phyloP scores from a whole-genome alignment of 805 yeast genomes.

The Barnettozyma sp. region DNA sequence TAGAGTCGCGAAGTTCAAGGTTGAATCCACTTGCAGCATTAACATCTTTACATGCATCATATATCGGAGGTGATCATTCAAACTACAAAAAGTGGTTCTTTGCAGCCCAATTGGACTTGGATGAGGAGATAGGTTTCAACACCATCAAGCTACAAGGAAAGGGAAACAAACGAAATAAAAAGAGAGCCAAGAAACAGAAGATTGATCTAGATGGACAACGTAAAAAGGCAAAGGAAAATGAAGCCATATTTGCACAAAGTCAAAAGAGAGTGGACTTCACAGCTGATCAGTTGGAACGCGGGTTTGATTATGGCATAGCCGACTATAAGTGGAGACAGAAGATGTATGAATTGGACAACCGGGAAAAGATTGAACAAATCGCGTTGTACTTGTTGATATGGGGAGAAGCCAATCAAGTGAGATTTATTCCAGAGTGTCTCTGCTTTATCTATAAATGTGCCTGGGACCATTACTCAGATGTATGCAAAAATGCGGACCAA shows the following conservation, averaged over 20 bases:
- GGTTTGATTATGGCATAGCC: slow-evolving; percentile 53
- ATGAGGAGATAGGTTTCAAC: slow-evolving; percentile 56
- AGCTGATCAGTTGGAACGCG: slow-evolving; percentile 36
- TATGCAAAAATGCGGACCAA: slow-evolving; percentile 19
- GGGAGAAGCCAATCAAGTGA: slow-evolving; percentile 85
- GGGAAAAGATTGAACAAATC: slow-evolving; percentile 53
- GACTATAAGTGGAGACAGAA: slow-evolving; percentile 55
- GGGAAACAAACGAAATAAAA: slow-evolving; percentile 35
- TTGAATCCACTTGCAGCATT: slow-evolving; percentile 67
- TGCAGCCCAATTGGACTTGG: slow-evolving; percentile 74
- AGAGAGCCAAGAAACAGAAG: slow-evolving; percentile 36
- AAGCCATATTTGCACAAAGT: slow-evolving; percentile 40
- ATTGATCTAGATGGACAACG: slow-evolving; percentile 28
- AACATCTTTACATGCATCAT: slow-evolving; percentile 75
- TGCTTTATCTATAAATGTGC: slow-evolving; percentile 83
- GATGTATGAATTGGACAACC: slow-evolving; percentile 41
- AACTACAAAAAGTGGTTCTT: slow-evolving; percentile 91
- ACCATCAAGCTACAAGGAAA: slow-evolving; percentile 47
- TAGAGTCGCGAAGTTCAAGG: slow-evolving; percentile 84
- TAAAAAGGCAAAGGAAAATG: slow-evolving; percentile 38
- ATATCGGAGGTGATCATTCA: slow-evolving; percentile 84
- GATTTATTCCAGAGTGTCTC: slow-evolving; percentile 84
- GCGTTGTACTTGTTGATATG: slow-evolving; percentile 70
- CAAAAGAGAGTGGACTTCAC: slow-evolving; percentile 48
- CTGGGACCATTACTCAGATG: slow-evolving; percentile 50